Evolutionary conservation across 768 basidiomycete species (phyloP), one percentile per base, ranked within the genome.

Genomic region (Tephrocybe sp.): DNA sequence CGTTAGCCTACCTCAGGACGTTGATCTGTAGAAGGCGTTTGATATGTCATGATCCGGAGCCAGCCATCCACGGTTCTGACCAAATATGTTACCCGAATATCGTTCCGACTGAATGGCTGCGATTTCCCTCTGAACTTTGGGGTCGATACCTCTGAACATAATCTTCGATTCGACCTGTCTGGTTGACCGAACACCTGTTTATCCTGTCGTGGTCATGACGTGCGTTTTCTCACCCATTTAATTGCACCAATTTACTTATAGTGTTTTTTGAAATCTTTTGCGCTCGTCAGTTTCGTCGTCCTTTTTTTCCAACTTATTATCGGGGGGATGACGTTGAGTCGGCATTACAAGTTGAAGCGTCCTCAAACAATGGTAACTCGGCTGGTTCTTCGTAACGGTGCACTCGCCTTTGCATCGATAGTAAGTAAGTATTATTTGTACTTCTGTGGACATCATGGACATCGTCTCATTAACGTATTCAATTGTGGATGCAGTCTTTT

Each of bases 81-180:
- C n/a, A n/a, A n/a, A n/a, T n/a, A n/a, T n/a, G n/a, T n/a, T n/a
- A n/a, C n/a, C n/a, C n/a, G n/a, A n/a, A n/a, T n/a, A n/a, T n/a
- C n/a, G n/a, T n/a, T n/a, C n/a, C n/a, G n/a, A n/a, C n/a, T n/a
- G n/a, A n/a, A n/a, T n/a, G n/a, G n/a, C n/a, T n/a, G n/a, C n/a
- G n/a, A n/a, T n/a, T n/a, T n/a, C n/a, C n/a, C n/a, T n/a, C n/a
- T n/a, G n/a, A n/a, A n/a, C n/a, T n/a, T n/a, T n/a, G n/a, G n/a
- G n/a, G n/a, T n/a, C n/a, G n/a, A n/a, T n/a, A n/a, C n/a, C 37
- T 12, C 16, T 18, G 33, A 33, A 11, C 11, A n/a, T 49, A 13
- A 19, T 41, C 25, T 50, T 53, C 18, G 52, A 47, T 36, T 40
- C 51, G 8, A 50, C 52, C 10, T 57, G 52, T 29, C 34, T 57